These are phyloP conservation scores for Fomitopsis schrenkii DNA, from an alignment of 1,284 basidiomycete species.

Conservation along the genomic window DNA sequence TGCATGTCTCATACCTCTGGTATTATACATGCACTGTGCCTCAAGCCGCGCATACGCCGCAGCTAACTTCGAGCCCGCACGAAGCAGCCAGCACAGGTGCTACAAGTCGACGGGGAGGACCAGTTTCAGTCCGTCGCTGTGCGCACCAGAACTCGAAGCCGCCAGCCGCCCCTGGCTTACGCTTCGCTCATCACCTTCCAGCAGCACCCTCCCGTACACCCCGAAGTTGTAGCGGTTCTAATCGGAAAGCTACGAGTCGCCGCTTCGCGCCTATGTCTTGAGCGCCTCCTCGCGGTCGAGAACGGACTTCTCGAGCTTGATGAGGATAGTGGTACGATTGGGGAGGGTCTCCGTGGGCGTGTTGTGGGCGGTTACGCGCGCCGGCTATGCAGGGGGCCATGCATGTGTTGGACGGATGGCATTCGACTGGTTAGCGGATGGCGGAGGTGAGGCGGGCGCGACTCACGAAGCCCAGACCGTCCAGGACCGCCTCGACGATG, in stretches of 20 bases:
- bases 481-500: conserved; percentile 94
- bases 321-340: conserved; percentile 85
- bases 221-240: not conserved
- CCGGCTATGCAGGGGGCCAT: conserved; percentile 58
- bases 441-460: not conserved
- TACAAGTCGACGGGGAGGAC: no score
- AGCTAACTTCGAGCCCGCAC: no score
- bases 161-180: not conserved
- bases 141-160: not conserved
- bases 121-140: not conserved
- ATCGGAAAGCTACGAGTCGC: not conserved
- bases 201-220: not conserved
- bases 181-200: not conserved
- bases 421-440: not conserved
- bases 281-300: conserved; percentile 85
- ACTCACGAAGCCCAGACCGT: conserved; percentile 93
- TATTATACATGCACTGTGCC: no score
- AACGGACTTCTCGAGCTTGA: conserved; percentile 89
- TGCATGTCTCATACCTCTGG: no score
- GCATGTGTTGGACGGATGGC: conserved; percentile 1
- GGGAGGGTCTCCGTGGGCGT: conserved; percentile 83
- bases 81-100: no score
- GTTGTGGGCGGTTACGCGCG: conserved; percentile 94
- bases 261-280: conserved; percentile 32
- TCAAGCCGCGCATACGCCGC: no score